phyloP scores from a whole-genome alignment of 1,139 yeast genomes.

The Debaryomyces robertsiae region DNA sequence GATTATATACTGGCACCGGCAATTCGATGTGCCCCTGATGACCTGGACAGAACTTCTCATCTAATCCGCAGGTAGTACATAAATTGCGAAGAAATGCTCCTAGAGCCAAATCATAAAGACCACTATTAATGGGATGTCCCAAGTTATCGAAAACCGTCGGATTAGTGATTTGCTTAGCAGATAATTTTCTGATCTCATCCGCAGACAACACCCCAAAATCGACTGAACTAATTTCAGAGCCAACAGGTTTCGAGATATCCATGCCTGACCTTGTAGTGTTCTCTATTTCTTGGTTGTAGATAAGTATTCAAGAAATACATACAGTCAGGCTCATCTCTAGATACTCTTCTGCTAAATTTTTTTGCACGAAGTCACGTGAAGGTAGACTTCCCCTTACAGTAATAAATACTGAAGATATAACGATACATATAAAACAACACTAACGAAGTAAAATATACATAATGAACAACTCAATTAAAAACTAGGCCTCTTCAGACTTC shows the following conservation, averaged over 20 bases:
- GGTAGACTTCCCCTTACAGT: conserved; percentile 6
- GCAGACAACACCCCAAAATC: conserved; percentile 87
- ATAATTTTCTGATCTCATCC: conserved; percentile 78
- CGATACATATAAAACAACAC: conserved; percentile 5
- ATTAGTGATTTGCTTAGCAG: conserved; percentile 93
- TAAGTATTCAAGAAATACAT: conserved; percentile 4
- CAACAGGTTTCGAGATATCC: conserved; percentile 97
- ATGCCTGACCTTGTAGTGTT: conserved; percentile 33
- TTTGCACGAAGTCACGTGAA: conserved; percentile 11
- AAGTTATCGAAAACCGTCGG: conserved; percentile 93
- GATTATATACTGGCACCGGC: conserved; percentile 94
- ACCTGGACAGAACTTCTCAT: conserved; percentile 94
- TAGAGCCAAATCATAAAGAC: conserved; percentile 88
- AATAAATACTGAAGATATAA: neutral
- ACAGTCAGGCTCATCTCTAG: conserved; percentile 10
- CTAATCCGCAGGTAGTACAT: conserved; percentile 95
- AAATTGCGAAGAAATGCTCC: conserved; percentile 91
- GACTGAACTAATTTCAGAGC: conserved; percentile 89
- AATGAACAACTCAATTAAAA: neutral
- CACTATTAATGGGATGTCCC: conserved; percentile 94
- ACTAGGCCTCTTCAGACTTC: conserved; percentile 9
- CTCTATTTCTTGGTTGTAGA: conserved; percentile 5
- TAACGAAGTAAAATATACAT: conserved; percentile 3
- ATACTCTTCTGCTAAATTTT: conserved; percentile 7
- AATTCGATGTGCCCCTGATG: conserved; percentile 98